These are phyloP conservation scores for Penicillium salamii DNA, from an alignment of 495 filamentous ascomycete genomes.

Conservation along the genomic window DNA sequence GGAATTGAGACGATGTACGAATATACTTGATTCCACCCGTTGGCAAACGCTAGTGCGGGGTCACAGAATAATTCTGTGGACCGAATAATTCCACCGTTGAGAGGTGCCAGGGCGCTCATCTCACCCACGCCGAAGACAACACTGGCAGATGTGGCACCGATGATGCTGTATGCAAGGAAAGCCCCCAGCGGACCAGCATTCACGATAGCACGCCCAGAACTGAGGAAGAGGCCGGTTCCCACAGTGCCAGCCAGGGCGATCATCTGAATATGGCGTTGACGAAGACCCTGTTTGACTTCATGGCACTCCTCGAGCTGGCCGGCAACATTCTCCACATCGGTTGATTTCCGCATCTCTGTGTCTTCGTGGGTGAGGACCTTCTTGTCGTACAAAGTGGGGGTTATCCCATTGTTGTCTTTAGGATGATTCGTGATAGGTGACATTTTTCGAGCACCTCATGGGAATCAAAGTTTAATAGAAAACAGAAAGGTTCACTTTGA, in stretches of 20 bases:
- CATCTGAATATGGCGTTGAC: slow-evolving; percentile 34
- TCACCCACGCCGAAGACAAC: slow-evolving; percentile 26
- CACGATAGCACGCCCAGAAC: slow-evolving; percentile 55
- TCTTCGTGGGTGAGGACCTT: slow-evolving; percentile 1
- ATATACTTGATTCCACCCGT: slow-evolving; percentile 27
- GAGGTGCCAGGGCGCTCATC: slow-evolving; percentile 24
- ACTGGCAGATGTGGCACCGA: slow-evolving; percentile 17
- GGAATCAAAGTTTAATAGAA: neutral
- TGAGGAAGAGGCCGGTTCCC: slow-evolving; percentile 28
- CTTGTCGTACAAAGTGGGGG: neutral
- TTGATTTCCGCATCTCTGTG: neutral
- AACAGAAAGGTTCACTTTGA: neutral
- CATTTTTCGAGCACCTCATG: neutral
- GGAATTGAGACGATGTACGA: slow-evolving; percentile 35
- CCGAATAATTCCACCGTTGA: slow-evolving; percentile 28
- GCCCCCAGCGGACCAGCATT: slow-evolving; percentile 57
- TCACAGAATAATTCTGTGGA: slow-evolving; percentile 26
- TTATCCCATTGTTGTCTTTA: neutral
- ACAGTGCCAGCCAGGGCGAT: slow-evolving; percentile 42
- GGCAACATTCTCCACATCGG: slow-evolving; percentile 4
- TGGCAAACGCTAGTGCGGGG: slow-evolving; percentile 28
- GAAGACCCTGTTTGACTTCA: slow-evolving; percentile 14
- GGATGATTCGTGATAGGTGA: neutral
- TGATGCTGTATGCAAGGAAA: slow-evolving; percentile 26
- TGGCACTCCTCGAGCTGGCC: slow-evolving; percentile 5